Evolutionary conservation across 345 rosid species (phyloP).

Genomic region (Aurinia saxatilis): DNA sequence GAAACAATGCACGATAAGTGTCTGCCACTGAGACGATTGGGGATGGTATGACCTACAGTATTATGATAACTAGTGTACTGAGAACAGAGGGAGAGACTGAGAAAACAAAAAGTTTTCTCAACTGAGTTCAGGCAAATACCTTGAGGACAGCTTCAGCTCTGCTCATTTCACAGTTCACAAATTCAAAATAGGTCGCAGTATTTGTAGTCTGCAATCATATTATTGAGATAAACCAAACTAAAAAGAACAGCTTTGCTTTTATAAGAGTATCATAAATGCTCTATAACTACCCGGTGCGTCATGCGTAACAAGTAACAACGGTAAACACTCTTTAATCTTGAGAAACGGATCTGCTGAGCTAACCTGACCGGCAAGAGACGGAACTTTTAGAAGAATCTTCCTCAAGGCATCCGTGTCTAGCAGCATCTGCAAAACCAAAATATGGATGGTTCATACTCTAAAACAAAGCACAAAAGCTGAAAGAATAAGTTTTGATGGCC

Average conservation of each 20-base stretch:
- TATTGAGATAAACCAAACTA: neutral
- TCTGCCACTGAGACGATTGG: conserved; percentile 96
- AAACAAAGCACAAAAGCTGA: neutral
- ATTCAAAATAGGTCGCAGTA: conserved; percentile 88
- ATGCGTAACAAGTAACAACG: too few species aligned
- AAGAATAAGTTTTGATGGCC: too few species aligned
- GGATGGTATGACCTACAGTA: conserved; percentile 64
- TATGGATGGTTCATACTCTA: neutral
- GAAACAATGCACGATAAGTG: conserved; percentile 89
- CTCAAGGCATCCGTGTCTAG: conserved; percentile 95
- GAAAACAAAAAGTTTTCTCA: too few species aligned
- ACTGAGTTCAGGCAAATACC: too few species aligned
- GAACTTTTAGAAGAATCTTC: conserved; percentile 89
- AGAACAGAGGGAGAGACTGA: too few species aligned
- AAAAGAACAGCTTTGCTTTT: neutral
- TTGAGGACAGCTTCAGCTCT: conserved; percentile 98
- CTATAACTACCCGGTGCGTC: too few species aligned
- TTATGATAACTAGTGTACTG: too few species aligned
- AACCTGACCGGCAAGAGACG: conserved; percentile 90
- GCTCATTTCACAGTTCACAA: conserved; percentile 99
- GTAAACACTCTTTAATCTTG: too few species aligned
- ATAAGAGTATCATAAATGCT: too few species aligned
- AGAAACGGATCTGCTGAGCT: conserved; percentile 15
- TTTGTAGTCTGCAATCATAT: conserved; percentile 50
- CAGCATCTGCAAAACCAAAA: conserved; percentile 64